Evolutionary conservation across 176 grass and related monocot genomes (phyloP), one percentile per base, ranked within the genome.

Genomic region (Rhynchospora tenuis): DNA sequence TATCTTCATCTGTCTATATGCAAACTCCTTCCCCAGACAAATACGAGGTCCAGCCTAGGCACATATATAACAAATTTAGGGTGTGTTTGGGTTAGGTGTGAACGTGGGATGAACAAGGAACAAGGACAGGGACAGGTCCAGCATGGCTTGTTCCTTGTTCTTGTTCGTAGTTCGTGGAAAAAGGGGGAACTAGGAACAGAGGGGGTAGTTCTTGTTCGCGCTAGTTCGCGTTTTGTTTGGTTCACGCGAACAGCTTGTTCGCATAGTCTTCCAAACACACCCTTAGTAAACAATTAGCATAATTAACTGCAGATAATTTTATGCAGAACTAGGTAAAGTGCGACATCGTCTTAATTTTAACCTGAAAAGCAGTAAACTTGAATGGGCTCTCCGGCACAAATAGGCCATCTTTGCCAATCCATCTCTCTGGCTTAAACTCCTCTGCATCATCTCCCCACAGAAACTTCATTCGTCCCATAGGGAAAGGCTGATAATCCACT

Each of bases 1-100:
- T 48, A 97, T 93, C 65, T 97, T 93, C 91, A 97, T 97, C 87
- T 97, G 87, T 33, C 91, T 89, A 59, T 93, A 97, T 6, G 93
- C 93, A 9, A 97, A 97, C n/a, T 93, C 93, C 79, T 88, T 97
- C 3, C 93, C 93, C 76, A 97, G 58, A 56, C 93, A 97, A 7
- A 97, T 80, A 3, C 93, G 85, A 66, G 91, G 91, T 3, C 93
- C 91, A 1, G 91, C 93, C 93, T 91, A 63, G 17, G 0, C 1
- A 31, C n/a, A 64, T 20, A 69, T 24, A 72, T 55, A 16, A 85
- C 33, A 38, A 38, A 38, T 77, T 59, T n/a, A n/a, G n/a, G n/a
- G n/a, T n/a, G n/a, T n/a, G n/a, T n/a, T n/a, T n/a, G n/a, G n/a
- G n/a, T n/a, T n/a, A n/a, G n/a, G n/a, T n/a, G n/a, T n/a, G n/a